These are phyloP conservation scores for Stagonosporopsis vannaccii DNA, from an alignment of 2,329 filamentous ascomycete genomes.

Conservation along the genomic window DNA sequence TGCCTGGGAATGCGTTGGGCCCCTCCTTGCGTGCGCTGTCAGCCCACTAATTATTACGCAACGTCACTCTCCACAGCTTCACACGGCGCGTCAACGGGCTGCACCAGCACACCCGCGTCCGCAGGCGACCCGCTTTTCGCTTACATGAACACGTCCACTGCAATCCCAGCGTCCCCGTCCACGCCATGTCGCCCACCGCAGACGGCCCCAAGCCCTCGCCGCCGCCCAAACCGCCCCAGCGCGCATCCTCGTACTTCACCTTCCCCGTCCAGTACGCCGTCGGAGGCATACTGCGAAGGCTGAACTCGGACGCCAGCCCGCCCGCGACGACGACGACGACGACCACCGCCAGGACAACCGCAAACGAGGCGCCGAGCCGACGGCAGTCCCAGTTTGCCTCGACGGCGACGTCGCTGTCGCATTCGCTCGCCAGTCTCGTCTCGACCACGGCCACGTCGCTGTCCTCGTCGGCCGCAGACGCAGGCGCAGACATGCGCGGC, in stretches of 20 bases:
- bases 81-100: slow-evolving; percentile 19
- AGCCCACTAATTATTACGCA: slow-evolving; percentile 34
- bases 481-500: slow-evolving; percentile 58
- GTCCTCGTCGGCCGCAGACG: slow-evolving; percentile 10
- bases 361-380: slow-evolving; percentile 6
- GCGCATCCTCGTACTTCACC: slow-evolving; percentile 55
- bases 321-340: no score
- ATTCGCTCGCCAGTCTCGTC: slow-evolving; percentile 50
- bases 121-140: slow-evolving; percentile 38
- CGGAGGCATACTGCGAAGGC: slow-evolving; percentile 55
- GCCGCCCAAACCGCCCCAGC: slow-evolving; percentile 24
- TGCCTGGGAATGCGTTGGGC: slow-evolving; percentile 14
- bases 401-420: slow-evolving; percentile 34
- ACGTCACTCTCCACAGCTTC: slow-evolving; percentile 23
- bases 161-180: neutral
- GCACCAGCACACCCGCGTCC: slow-evolving; percentile 23
- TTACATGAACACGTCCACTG: slow-evolving; percentile 19
- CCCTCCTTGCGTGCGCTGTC: slow-evolving; percentile 23
- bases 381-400: slow-evolving; percentile 31
- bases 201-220: slow-evolving; percentile 27
- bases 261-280: slow-evolving; percentile 59
- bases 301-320: slow-evolving; percentile 53
- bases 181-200: slow-evolving; percentile 39
- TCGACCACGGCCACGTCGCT: slow-evolving; percentile 40
- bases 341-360: slow-evolving; percentile 18